Evolutionary conservation across 2,329 filamentous ascomycete species (phyloP), one percentile per base, ranked within the genome.

Genomic region (Epichloe sibirici): DNA sequence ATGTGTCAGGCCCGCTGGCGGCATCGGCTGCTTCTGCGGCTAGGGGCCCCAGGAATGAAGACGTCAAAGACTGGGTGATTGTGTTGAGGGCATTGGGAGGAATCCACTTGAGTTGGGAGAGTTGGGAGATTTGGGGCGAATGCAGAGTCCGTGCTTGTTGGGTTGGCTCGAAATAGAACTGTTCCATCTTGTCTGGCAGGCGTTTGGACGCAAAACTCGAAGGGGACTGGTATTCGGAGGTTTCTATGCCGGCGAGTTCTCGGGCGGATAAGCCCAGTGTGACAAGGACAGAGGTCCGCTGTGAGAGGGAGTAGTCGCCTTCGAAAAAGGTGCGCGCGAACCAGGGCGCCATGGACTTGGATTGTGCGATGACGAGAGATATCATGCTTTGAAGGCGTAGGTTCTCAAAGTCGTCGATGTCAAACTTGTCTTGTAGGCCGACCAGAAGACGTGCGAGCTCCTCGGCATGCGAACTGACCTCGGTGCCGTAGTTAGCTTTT

Each of bases 221-320:
- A 1, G 68, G 66, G 0, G 70, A 62, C 1, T 73, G 72, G 38
- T 80, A 73, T 6, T 76, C 73, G 0, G 77, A 79, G 7, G 72
- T 70, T 46, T 86, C 82, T 57, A 87, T 81, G 0, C 93, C 90
- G 2, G 89, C 88, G 9, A 98, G 69, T 67, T 97, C 90, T 54
- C 91, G 80, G 2, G 88, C 88, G 34, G 86, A 81, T 0, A 98
- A 71, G 0, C 90, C 91, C 4, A 98, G 72, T 0, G 88, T 83
- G 21, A 88, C 85, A 50, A 98, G 82, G 39, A 97, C 77, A 0
- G 86, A 81, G 7, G 86, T 87, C 40, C 93, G 79, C 65, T 97
- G 91, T 0, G 84, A 80, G 39, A 97, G 73, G 0, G 90, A 95
- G 66, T 93, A 90, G 64, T 98, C 93, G 15, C 90, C 90, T 43